Base-by-base conservation (phyloP, 441 rosid species). In the Populus hybrid region DNA sequence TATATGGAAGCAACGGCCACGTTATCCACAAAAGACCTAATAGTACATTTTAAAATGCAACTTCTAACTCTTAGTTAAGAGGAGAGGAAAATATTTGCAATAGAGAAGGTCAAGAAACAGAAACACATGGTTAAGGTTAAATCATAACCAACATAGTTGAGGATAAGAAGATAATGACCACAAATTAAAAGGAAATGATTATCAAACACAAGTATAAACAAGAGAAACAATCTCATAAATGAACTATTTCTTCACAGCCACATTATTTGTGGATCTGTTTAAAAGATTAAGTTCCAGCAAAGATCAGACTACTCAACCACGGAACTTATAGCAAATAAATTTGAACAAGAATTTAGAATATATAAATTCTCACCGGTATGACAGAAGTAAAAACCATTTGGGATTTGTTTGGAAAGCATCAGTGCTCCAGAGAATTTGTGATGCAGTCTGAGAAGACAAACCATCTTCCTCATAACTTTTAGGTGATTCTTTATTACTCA, bases 361-460 rank as follows among this genome's bases (percentile, higher is more conserved):
- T 14, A 50, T 16, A 50, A 50, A 50, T 50, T 32, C 97, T 91
- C 78, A 96, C 99, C 83, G 93, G 97, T 79, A 83, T 86, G 80
- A 94, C 91, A 19, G 92, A n/a, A 94, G 85, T 94, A 96, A 84
- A 94, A 96, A 72, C 99, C 99, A 86, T 91, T 91, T 71, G 98
- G 98, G 72, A 96, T 88, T 3, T 86, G 88, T 70, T 93, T 98
- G 50, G 89, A 87, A 68, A 96, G 98, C 86, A 89, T 86, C 96
- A 2, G 93, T 94, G 83, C 86, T 88, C 99, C 99, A 96, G 66
- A 96, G 94, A 85, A 88, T 89, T 88, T 94, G 95, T 7, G 98
- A 96, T 19, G 97, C 98, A 50, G 87, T 89, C 85, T 81, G 93
- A 70, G 93, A 85, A 81, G 92, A 86, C 71, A 88, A 77, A 42